Conservation (phyloP, 2,329 filamentous ascomycete species). For the Sclerotinia borealis region DNA sequence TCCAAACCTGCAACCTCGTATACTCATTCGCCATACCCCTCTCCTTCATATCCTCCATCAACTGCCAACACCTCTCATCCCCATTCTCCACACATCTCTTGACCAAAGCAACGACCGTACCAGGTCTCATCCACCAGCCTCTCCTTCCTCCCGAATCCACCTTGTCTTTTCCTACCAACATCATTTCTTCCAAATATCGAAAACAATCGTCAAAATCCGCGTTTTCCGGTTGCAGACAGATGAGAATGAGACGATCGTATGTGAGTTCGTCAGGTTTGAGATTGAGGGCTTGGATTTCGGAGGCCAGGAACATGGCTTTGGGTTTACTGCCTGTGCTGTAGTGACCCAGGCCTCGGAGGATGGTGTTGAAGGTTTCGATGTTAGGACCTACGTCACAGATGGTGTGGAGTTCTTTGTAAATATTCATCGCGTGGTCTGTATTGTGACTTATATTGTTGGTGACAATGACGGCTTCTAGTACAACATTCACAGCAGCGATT, state of each 20-base stretch:
- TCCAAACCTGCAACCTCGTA: background rate
- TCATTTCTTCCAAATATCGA: conserved; percentile 46
- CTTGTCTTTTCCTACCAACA: conserved; percentile 32
- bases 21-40: conserved; percentile 12
- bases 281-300: conserved; percentile 53
- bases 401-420: conserved; percentile 56
- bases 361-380: conserved; percentile 54
- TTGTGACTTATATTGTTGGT: conserved; percentile 27
- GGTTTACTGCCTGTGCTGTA: conserved; percentile 38
- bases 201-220: conserved; percentile 42
- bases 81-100: conserved; percentile 18
- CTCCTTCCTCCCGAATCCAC: conserved; percentile 19
- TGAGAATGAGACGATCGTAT: conserved; percentile 55
- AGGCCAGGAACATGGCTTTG: conserved; percentile 54
- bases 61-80: conserved; percentile 23
- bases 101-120: conserved; percentile 23
- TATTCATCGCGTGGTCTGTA: conserved; percentile 46
- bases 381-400: conserved; percentile 41
- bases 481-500: conserved; percentile 42
- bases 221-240: conserved; percentile 40
- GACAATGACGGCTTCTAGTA: conserved; percentile 32
- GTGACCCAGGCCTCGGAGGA: conserved; percentile 41
- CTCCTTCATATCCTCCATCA: conserved; percentile 24
- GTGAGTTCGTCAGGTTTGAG: conserved; percentile 51
- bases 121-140: conserved; percentile 31